phyloP scores from a whole-genome alignment of 495 filamentous ascomycete genomes.

The Xylaria castorea region DNA sequence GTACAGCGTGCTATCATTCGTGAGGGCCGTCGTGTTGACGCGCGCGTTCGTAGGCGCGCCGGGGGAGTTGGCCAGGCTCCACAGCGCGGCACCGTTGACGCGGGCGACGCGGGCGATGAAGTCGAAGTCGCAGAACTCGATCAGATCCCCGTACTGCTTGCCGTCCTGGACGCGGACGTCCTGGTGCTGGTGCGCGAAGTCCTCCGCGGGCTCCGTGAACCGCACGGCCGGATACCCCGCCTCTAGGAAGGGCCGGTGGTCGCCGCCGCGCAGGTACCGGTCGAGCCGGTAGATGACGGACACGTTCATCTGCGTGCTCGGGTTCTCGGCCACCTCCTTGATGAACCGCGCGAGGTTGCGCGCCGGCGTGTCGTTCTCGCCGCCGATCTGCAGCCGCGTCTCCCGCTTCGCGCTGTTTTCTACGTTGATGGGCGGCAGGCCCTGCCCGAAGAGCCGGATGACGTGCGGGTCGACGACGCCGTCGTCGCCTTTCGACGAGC shows the following conservation, averaged over 20 bases:
- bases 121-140: slow-evolving; percentile 60
- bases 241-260: slow-evolving; percentile 59
- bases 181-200: slow-evolving; percentile 63
- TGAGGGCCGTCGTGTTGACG: slow-evolving; percentile 50
- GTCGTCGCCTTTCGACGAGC: slow-evolving; percentile 47
- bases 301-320: slow-evolving; percentile 50
- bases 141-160: slow-evolving; percentile 58
- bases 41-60: slow-evolving; percentile 53
- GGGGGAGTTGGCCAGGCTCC: slow-evolving; percentile 56
- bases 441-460: slow-evolving; percentile 58
- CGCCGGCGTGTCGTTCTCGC: slow-evolving; percentile 61
- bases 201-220: slow-evolving; percentile 61
- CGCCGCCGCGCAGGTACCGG: slow-evolving; percentile 60
- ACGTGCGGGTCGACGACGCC: slow-evolving; percentile 51
- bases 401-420: slow-evolving; percentile 43
- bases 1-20: slow-evolving; percentile 52
- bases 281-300: slow-evolving; percentile 59
- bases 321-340: slow-evolving; percentile 58
- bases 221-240: slow-evolving; percentile 57
- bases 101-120: slow-evolving; percentile 57
- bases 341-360: slow-evolving; percentile 60
- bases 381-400: slow-evolving; percentile 51
- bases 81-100: slow-evolving; percentile 58
- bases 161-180: slow-evolving; percentile 50
- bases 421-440: slow-evolving; percentile 46